Conservation (phyloP, 306 rosid genomes). For the Vigna trinervia region DNA sequence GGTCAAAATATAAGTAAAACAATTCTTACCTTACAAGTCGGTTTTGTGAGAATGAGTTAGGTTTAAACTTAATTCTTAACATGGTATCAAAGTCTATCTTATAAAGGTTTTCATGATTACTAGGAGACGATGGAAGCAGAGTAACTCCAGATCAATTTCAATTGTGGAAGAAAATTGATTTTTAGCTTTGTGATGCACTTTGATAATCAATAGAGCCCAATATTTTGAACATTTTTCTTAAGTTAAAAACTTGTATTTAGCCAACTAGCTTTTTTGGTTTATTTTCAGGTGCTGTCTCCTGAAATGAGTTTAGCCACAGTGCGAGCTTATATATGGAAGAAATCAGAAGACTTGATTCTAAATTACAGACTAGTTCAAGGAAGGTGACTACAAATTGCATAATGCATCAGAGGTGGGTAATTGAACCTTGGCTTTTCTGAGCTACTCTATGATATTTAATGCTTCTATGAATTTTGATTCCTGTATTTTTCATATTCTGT, state of each 20-base stretch:
- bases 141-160: no score
- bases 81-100: no score
- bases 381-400: conserved; percentile 55
- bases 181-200: no score
- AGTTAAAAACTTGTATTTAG: conserved; percentile 21
- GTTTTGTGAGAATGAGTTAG: no score
- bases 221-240: background rate
- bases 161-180: no score
- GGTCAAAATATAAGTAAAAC: no score
- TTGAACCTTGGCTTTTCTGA: conserved; percentile 31
- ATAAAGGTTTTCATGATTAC: no score
- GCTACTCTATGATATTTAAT: conserved; percentile 10
- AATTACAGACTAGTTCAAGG: conserved; percentile 78
- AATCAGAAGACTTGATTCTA: conserved; percentile 77
- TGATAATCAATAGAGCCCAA: no score
- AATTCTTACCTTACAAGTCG: no score
- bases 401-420: conserved; percentile 35
- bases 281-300: conserved; percentile 69
- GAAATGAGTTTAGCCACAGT: conserved; percentile 91
- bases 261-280: conserved; percentile 18
- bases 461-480: background rate
- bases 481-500: background rate
- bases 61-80: no score
- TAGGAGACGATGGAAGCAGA: no score
- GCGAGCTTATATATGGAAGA: conserved; percentile 87